These are phyloP conservation scores for Plantago elongata DNA, from an alignment of 257 asterid genomes.

Conservation along the genomic window DNA sequence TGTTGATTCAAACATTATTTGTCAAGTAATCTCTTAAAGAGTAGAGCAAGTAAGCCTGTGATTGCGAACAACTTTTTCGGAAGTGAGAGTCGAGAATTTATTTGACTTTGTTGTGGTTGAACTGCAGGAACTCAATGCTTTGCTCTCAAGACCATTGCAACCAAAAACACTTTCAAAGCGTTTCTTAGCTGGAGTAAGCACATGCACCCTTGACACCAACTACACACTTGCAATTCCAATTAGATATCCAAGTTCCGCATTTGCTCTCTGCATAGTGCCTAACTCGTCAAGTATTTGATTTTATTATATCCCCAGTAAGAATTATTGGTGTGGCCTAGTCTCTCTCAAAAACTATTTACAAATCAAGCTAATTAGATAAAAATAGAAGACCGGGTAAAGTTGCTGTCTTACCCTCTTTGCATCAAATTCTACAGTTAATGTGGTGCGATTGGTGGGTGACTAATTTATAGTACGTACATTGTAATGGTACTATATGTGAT, in stretches of 20 bases:
- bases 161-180: constrained; percentile 83
- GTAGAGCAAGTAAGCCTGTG: neutral
- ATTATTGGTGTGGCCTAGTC: too few species aligned
- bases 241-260: neutral
- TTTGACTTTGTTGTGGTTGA: constrained; percentile 2
- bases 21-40: neutral
- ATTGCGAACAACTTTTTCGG: too few species aligned
- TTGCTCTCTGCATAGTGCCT: neutral
- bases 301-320: too few species aligned
- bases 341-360: too few species aligned
- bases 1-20: constrained; percentile 4
- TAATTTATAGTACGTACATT: too few species aligned
- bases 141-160: constrained; percentile 75
- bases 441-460: too few species aligned
- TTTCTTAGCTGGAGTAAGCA: constrained; percentile 82
- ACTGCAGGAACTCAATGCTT: constrained; percentile 70
- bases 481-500: too few species aligned
- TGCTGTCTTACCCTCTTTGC: too few species aligned
- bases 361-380: too few species aligned
- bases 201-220: neutral
- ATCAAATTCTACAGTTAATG: too few species aligned
- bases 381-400: too few species aligned
- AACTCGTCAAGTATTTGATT: neutral
- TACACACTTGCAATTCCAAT: neutral
- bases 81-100: neutral